Percentiles rank a stretch among this genome's conserved stretches.
phyloP scores from a whole-genome alignment of 352 stramenopile genomes.

The Globisporangium paddicum region DNA sequence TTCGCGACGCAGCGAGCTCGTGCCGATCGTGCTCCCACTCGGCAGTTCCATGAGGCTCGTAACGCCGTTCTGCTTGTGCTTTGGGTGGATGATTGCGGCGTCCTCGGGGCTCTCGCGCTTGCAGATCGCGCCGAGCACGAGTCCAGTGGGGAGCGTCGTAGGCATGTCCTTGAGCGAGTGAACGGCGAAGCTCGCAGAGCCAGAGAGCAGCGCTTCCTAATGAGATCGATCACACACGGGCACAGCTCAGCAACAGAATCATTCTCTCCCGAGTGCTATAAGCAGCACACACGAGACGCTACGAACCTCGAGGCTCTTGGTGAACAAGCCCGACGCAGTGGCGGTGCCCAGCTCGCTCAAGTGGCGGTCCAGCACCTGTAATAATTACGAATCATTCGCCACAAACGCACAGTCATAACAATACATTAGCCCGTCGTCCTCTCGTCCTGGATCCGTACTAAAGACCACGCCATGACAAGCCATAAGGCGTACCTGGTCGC shows the following conservation, averaged over 20 bases:
- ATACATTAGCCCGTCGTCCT: too few species aligned
- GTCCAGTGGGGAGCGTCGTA: constrained; percentile 66
- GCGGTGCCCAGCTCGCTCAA: constrained; percentile 68
- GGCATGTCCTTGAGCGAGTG: constrained; percentile 91
- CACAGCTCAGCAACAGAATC: not conserved
- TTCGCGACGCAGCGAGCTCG: constrained; percentile 80
- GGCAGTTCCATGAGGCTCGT: constrained; percentile 54
- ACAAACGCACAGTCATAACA: too few species aligned
- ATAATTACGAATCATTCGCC: too few species aligned
- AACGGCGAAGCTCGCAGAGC: constrained; percentile 74
- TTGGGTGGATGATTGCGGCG: constrained; percentile 77
- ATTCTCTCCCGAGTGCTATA: too few species aligned
- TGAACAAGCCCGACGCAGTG: constrained; percentile 78
- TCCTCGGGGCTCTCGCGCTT: constrained; percentile 84
- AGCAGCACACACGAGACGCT: not conserved
- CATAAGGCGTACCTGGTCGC: constrained; percentile 52
- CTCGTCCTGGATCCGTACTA: too few species aligned
- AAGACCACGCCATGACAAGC: too few species aligned
- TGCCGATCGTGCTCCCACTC: constrained; percentile 68
- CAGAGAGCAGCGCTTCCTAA: constrained; percentile 59
- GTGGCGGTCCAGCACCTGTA: constrained; percentile 56
- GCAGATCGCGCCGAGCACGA: constrained; percentile 77
- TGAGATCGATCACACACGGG: not conserved
- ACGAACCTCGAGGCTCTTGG: constrained; percentile 81
- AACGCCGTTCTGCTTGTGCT: constrained; percentile 69